phyloP scores from a whole-genome alignment of 306 rosid species.

The Vicia villosa region DNA sequence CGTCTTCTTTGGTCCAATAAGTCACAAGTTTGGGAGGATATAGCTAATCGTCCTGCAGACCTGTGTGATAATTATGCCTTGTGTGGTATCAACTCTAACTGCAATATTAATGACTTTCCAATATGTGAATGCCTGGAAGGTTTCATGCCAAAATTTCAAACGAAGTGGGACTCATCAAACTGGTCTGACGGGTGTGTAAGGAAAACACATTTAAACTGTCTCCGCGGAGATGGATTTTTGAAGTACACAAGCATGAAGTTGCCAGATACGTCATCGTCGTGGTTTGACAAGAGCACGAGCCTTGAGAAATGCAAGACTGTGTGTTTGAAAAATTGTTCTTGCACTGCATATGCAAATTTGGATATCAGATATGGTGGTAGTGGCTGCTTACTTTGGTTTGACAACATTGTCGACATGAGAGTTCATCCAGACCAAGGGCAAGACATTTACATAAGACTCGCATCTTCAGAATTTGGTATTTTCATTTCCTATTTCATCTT shows the following conservation, averaged over 20 bases:
- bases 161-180: not conserved
- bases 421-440: not conserved
- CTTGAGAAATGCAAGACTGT: conserved; percentile 33
- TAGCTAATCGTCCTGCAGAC: not conserved
- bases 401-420: conserved; percentile 38
- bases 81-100: conserved; percentile 33
- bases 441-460: not conserved
- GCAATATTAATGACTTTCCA: conserved; percentile 5
- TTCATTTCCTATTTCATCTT: not conserved
- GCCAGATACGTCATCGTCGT: conserved; percentile 21
- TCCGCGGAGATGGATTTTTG: conserved; percentile 18
- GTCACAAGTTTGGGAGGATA: conserved; percentile 30
- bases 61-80: conserved; percentile 40
- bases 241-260: conserved; percentile 7
- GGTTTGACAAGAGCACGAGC: conserved; percentile 31
- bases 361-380: conserved; percentile 30
- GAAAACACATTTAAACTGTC: conserved; percentile 22
- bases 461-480: not conserved
- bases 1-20: conserved; percentile 29
- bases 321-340: conserved; percentile 42
- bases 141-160: conserved; percentile 26
- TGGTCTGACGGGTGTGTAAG: conserved; percentile 37
- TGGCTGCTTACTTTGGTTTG: conserved; percentile 48
- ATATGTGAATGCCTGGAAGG: conserved; percentile 38
- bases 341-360: conserved; percentile 3